phyloP scores from a whole-genome alignment of 2,329 filamentous ascomycete species.

The Orbilia blumenaviensis region DNA sequence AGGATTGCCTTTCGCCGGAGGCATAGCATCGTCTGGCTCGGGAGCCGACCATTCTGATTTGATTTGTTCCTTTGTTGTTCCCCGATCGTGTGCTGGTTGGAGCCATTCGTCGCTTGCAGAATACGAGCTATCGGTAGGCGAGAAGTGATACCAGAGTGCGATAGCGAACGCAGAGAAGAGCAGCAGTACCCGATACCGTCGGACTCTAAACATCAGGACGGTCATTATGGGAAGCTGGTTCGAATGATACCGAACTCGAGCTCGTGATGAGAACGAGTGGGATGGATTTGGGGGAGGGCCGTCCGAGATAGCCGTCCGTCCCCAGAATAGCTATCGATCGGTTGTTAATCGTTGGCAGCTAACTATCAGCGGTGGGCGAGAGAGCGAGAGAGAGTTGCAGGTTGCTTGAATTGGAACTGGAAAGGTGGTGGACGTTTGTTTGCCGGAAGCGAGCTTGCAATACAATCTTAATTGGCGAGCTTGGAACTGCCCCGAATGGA shows the following conservation, averaged over 20 bases:
- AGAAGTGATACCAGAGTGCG: conserved; percentile 51
- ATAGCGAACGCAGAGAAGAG: conserved; percentile 48
- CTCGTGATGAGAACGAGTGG: not conserved
- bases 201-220: conserved; percentile 49
- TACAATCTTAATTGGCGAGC: not conserved
- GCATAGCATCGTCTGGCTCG: conserved; percentile 52
- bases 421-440: not conserved
- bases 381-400: too few species aligned
- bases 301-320: conserved; percentile 20
- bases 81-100: conserved; percentile 41
- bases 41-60: conserved; percentile 50
- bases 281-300: conserved; percentile 2
- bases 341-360: too few species aligned
- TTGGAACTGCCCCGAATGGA: not conserved
- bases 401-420: too few species aligned
- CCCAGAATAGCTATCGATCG: not conserved
- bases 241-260: not conserved
- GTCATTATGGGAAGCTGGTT: conserved; percentile 12
- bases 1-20: conserved; percentile 41
- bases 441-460: not conserved
- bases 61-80: conserved; percentile 42
- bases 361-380: too few species aligned
- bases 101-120: conserved; percentile 35
- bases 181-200: conserved; percentile 46
- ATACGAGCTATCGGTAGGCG: conserved; percentile 44